Evolutionary conservation across 768 basidiomycete genomes (phyloP).

Genomic region (Zangia roseola): DNA sequence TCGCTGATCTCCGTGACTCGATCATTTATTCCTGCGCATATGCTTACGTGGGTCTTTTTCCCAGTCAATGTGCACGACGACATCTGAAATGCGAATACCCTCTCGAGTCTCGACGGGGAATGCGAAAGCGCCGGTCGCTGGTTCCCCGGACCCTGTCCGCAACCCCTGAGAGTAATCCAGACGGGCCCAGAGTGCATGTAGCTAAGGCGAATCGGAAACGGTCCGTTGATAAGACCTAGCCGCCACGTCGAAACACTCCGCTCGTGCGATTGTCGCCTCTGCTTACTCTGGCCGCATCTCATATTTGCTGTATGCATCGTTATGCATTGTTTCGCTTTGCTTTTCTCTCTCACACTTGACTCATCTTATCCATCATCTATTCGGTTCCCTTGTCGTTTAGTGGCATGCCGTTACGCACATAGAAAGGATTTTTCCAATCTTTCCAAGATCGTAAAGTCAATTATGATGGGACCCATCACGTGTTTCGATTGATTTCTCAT

Average conservation of each 20-base stretch:
- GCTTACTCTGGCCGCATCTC: constrained; percentile 1
- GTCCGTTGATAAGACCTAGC: constrained; percentile 22
- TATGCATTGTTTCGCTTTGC: constrained; percentile 26
- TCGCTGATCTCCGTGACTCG: constrained; percentile 29
- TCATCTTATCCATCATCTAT: constrained; percentile 36
- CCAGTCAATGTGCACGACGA: constrained; percentile 71
- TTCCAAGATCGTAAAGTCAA: constrained; percentile 5
- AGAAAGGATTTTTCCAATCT: constrained; percentile 12
- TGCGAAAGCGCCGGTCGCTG: constrained; percentile 46
- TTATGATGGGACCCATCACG: constrained; percentile 12
- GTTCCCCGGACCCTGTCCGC: constrained; percentile 29
- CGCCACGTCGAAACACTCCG: neutral
- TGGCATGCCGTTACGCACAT: constrained; percentile 30
- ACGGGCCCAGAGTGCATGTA: constrained; percentile 22
- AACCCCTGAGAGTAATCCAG: constrained; percentile 24
- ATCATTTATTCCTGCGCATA: constrained; percentile 6
- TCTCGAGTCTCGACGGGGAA: constrained; percentile 64
- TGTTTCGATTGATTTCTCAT: constrained; percentile 16
- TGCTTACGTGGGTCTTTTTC: constrained; percentile 27
- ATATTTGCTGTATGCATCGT: constrained; percentile 18
- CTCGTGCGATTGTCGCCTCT: neutral
- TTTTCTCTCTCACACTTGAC: constrained; percentile 5
- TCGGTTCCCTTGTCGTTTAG: constrained; percentile 16
- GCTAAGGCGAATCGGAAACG: constrained; percentile 29
- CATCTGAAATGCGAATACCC: constrained; percentile 73